Percentiles rank a stretch among this genome's conserved stretches.
Evolutionary conservation across 306 rosid genomes (phyloP).

Genomic region (Corylus avellana): DNA sequence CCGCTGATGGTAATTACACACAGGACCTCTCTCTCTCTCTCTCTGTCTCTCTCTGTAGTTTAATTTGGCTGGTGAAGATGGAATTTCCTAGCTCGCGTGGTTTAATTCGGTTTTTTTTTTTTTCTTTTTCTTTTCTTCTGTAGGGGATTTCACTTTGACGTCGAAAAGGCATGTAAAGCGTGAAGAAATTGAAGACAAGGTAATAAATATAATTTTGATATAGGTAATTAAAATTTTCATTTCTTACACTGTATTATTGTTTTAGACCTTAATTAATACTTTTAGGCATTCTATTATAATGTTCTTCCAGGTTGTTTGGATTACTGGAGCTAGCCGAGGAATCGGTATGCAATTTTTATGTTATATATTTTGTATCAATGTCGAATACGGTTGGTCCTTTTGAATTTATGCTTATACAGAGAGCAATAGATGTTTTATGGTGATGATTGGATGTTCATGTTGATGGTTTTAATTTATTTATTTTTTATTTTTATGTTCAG

Average conservation of each 20-base stretch:
- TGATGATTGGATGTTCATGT: neutral
- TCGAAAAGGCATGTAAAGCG: conserved; percentile 66
- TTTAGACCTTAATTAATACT: neutral
- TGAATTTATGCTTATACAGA: neutral
- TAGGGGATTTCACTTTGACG: conserved; percentile 85
- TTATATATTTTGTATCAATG: neutral
- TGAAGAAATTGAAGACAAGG: conserved; percentile 79
- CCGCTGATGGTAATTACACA: conserved; percentile 57
- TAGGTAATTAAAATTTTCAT: neutral
- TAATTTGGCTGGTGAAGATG: neutral
- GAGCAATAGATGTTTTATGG: neutral
- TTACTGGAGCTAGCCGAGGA: conserved; percentile 98
- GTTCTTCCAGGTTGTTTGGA: conserved; percentile 78
- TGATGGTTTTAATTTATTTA: neutral
- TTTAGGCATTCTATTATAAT: neutral
- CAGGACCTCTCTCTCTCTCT: neutral
- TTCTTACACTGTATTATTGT: too few relatives aligned
- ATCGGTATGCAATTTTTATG: conserved; percentile 52
- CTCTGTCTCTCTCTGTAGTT: neutral
- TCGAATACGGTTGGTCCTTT: neutral
- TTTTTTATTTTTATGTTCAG: too few relatives aligned
- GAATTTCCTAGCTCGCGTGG: neutral
- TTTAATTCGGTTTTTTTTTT: conserved; percentile 10
- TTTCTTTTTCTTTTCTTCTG: neutral
- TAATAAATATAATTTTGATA: neutral